These are phyloP conservation scores for Nitzschia palea DNA, from an alignment of 108 stramenopile species.

Conservation along the genomic window DNA sequence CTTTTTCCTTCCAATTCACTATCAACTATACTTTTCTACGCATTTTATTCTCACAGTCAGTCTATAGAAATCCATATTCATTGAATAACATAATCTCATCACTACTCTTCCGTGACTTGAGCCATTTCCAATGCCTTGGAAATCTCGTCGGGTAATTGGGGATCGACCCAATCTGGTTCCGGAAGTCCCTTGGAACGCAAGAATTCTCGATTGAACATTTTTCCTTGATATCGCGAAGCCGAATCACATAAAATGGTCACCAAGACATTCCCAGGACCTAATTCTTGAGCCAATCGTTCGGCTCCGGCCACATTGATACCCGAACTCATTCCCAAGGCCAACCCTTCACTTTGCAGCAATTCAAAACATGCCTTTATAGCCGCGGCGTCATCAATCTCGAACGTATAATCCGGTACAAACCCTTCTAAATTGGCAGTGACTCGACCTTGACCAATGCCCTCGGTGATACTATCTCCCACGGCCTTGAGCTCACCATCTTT, in stretches of 20 bases:
- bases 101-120: constrained; percentile 3
- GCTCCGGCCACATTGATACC: constrained; percentile 68
- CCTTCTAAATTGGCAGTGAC: constrained; percentile 65
- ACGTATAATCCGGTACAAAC: constrained; percentile 23
- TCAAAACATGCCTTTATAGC: constrained; percentile 58
- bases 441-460: constrained; percentile 78
- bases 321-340: constrained; percentile 64
- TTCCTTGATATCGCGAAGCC: constrained; percentile 43
- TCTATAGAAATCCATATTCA: too few species aligned
- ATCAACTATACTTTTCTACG: too few species aligned
- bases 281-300: constrained; percentile 34
- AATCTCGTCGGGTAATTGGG: constrained; percentile 9
- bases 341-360: constrained; percentile 54
- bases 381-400: constrained; percentile 21
- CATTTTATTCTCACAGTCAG: too few species aligned
- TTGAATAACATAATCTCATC: too few species aligned
- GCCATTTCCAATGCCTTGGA: constrained; percentile 3
- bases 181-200: constrained; percentile 42
- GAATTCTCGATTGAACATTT: constrained; percentile 58
- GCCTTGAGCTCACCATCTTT: constrained; percentile 41
- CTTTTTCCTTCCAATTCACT: too few species aligned
- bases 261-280: constrained; percentile 51
- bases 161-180: constrained; percentile 19
- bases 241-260: constrained; percentile 73
- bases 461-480: constrained; percentile 42